A percentile compares a stretch with the other conserved stretches of the same genome.
Evolutionary conservation across 2,329 filamentous ascomycete species (phyloP).

Genomic region (Blastomyces silverae): DNA sequence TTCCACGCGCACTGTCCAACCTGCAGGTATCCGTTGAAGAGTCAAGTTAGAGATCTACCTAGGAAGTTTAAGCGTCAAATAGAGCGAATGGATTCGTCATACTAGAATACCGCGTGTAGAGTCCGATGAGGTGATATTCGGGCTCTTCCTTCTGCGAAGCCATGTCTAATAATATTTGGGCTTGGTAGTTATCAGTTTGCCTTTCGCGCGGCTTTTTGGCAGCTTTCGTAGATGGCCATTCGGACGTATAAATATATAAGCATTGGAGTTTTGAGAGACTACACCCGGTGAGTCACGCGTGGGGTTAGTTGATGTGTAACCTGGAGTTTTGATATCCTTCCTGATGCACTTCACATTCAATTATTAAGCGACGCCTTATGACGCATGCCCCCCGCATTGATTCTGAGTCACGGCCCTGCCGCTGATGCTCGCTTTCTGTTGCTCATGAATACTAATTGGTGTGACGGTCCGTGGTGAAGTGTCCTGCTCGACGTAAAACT

Average conservation of each 20-base stretch:
- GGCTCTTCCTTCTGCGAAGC: conserved; percentile 8
- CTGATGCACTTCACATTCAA: not conserved
- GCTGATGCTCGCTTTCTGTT: too few relatives aligned
- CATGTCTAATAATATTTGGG: not conserved
- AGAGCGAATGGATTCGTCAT: conserved; percentile 11
- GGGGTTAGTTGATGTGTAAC: too few relatives aligned
- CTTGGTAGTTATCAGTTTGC: not conserved
- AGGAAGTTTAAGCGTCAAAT: not conserved
- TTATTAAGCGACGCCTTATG: conserved; percentile 1
- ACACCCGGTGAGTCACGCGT: too few relatives aligned
- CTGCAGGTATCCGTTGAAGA: conserved; percentile 20
- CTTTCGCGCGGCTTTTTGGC: not conserved
- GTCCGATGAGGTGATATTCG: conserved; percentile 30
- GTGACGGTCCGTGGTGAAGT: too few relatives aligned
- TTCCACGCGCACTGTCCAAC: conserved; percentile 33
- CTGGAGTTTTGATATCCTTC: too few relatives aligned
- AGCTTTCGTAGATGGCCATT: not conserved
- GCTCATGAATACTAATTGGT: too few relatives aligned
- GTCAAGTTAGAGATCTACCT: not conserved
- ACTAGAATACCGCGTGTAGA: conserved; percentile 33
- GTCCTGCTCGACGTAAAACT: too few relatives aligned
- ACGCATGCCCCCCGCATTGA: not conserved
- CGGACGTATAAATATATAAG: too few relatives aligned
- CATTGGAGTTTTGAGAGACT: too few relatives aligned
- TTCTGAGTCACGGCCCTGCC: too few relatives aligned